Conservation (phyloP, 306 rosid genomes). For the Prunus davidiana region DNA sequence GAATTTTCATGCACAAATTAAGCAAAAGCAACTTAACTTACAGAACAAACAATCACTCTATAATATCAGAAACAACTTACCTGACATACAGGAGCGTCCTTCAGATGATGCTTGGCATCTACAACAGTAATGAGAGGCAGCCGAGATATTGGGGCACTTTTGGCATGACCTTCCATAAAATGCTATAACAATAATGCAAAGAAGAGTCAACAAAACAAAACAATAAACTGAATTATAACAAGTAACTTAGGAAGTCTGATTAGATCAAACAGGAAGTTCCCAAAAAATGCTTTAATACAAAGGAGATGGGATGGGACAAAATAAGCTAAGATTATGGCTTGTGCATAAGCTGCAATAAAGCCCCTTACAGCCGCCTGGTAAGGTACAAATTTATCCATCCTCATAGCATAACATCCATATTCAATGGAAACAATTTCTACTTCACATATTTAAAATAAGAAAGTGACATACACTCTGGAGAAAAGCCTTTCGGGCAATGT, state of each 20-base stretch:
- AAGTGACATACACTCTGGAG: constrained; percentile 81
- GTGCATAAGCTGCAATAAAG: background rate
- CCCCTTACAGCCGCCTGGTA: background rate
- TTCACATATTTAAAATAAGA: background rate
- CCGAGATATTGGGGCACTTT: constrained; percentile 87
- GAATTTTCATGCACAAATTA: constrained; percentile 27
- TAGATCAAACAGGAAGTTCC: constrained; percentile 7
- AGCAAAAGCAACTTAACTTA: constrained; percentile 11
- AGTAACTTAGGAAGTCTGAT: background rate
- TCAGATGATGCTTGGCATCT: constrained; percentile 82
- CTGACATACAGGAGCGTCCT: constrained; percentile 80
- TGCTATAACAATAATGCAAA: constrained; percentile 59
- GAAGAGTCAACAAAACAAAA: background rate
- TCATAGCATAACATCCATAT: constrained; percentile 3
- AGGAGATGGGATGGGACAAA: background rate
- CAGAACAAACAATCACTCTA: constrained; percentile 24
- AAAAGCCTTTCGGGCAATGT: constrained; percentile 97
- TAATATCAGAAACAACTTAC: constrained; percentile 36
- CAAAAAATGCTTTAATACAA: constrained; percentile 3
- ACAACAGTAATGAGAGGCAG: constrained; percentile 80
- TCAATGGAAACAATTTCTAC: background rate
- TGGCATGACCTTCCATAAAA: constrained; percentile 95
- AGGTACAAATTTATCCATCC: background rate
- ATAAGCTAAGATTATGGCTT: background rate
- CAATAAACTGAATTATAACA: background rate